phyloP scores from a whole-genome alignment of 192 early-diverging fungal genomes.

The Phycomyces nitens region DNA sequence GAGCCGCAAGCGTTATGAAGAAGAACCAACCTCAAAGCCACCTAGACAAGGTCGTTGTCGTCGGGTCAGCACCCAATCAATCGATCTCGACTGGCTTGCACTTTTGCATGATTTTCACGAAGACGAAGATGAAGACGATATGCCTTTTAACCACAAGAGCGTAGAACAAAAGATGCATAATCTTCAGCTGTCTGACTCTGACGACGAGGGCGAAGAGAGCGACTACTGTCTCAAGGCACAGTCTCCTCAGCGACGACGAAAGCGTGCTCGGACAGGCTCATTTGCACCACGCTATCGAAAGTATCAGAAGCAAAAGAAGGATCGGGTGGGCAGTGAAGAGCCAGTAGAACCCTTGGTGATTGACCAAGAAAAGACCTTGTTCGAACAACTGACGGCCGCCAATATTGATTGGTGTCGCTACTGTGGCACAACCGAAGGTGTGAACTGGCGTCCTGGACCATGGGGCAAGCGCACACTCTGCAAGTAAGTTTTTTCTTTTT shows the following conservation, averaged over 20 bases:
- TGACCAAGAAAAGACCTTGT: slow-evolving; percentile 47
- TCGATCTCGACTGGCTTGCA: slow-evolving; percentile 17
- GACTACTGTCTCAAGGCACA: not conserved
- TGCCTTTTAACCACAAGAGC: not conserved
- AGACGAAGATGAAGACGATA: slow-evolving; percentile 13
- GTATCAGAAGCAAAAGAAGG: slow-evolving; percentile 14
- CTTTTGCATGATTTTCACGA: slow-evolving; percentile 10
- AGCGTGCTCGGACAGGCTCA: slow-evolving; percentile 1
- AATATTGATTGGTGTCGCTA: slow-evolving; percentile 85
- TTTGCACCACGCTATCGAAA: slow-evolving; percentile 18
- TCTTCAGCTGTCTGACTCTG: slow-evolving; percentile 8
- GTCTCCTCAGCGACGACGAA: slow-evolving; percentile 6
- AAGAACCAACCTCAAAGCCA: not conserved
- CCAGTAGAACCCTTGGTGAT: not conserved
- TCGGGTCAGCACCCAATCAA: not conserved
- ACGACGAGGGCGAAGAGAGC: not conserved
- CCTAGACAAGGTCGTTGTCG: not conserved
- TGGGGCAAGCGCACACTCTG: slow-evolving; percentile 92
- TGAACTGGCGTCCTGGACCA: slow-evolving; percentile 87
- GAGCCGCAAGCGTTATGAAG: not conserved
- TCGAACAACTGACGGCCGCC: slow-evolving; percentile 55
- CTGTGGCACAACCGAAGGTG: slow-evolving; percentile 81
- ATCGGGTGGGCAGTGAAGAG: not conserved
- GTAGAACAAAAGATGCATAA: slow-evolving; percentile 6
- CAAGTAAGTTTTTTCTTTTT: slow-evolving; percentile 54